Percentiles rank a stretch among this genome's conserved stretches.
Evolutionary conservation across 495 filamentous ascomycete species (phyloP).

Genomic region (Usnea hakonensis): DNA sequence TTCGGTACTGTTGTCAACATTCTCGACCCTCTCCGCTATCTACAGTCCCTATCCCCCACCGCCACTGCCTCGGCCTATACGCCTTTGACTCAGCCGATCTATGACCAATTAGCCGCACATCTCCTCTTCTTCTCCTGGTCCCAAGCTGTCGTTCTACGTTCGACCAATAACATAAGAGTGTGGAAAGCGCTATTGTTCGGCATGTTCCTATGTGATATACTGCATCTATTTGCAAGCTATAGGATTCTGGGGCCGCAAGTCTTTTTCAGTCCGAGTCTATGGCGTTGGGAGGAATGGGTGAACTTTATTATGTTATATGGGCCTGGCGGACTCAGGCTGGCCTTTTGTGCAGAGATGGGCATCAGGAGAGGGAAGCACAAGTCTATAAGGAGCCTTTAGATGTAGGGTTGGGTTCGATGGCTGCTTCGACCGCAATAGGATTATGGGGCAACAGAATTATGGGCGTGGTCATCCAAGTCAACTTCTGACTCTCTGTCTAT

Average conservation of each 20-base stretch:
- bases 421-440: no score
- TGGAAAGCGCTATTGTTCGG: conserved; percentile 28
- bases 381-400: no score
- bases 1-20: conserved; percentile 24
- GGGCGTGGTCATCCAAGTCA: no score
- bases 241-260: conserved; percentile 18
- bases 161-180: conserved; percentile 21
- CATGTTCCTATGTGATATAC: conserved; percentile 26
- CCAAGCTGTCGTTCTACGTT: conserved; percentile 27
- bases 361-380: conserved; percentile 18
- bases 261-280: conserved; percentile 21
- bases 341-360: conserved; percentile 24
- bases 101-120: conserved; percentile 27
- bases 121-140: conserved; percentile 27
- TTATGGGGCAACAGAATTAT: no score
- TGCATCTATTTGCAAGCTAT: conserved; percentile 25
- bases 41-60: conserved; percentile 23
- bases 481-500: no score
- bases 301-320: conserved; percentile 24
- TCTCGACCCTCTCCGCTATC: conserved; percentile 21
- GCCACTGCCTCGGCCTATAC: conserved; percentile 18
- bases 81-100: conserved; percentile 22
- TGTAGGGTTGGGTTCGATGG: no score
- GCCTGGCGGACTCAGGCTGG: conserved; percentile 23
- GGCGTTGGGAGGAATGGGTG: conserved; percentile 28